Evolutionary conservation across 2,329 filamentous ascomycete genomes (phyloP).

Genomic region (Camillea tinctor): DNA sequence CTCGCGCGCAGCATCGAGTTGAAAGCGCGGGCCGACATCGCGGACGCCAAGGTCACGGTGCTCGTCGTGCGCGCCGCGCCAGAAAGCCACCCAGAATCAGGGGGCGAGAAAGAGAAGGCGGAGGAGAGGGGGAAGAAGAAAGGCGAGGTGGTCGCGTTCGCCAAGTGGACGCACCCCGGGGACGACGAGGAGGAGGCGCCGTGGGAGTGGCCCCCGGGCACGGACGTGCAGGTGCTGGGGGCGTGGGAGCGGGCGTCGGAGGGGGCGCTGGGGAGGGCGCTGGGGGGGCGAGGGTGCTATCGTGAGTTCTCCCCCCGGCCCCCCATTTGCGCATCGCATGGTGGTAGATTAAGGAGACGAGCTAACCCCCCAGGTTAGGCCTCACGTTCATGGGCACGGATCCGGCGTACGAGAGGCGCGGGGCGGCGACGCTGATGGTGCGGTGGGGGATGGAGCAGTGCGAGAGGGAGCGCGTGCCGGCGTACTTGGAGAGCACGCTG

Average conservation of each 20-base stretch:
- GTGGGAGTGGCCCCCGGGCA: constrained; percentile 27
- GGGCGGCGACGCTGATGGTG: constrained; percentile 24
- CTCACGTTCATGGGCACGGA: constrained; percentile 28
- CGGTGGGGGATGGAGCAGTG: constrained; percentile 24
- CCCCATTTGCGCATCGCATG: no score
- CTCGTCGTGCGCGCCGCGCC: constrained; percentile 24
- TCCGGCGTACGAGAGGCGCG: constrained; percentile 15
- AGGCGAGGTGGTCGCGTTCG: constrained; percentile 27
- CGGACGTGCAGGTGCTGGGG: constrained; percentile 14
- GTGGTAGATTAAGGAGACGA: no score
- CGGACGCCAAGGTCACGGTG: constrained; percentile 20
- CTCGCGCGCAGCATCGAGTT: constrained; percentile 13
- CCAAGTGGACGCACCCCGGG: constrained; percentile 25
- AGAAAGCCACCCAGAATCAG: no score
- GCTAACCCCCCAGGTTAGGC: constrained; percentile 4
- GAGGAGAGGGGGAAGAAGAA: background rate
- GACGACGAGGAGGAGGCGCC: constrained; percentile 14
- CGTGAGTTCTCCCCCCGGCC: constrained; percentile 15
- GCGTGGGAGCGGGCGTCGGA: constrained; percentile 17
- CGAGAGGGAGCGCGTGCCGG: constrained; percentile 1
- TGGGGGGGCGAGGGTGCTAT: constrained; percentile 21
- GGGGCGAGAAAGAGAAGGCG: background rate
- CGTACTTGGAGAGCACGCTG: constrained; percentile 27
- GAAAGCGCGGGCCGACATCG: constrained; percentile 25
- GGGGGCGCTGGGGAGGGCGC: constrained; percentile 9